phyloP scores from a whole-genome alignment of 2,329 filamentous ascomycete species.

The Magnaporthiopsis rhizophila region DNA sequence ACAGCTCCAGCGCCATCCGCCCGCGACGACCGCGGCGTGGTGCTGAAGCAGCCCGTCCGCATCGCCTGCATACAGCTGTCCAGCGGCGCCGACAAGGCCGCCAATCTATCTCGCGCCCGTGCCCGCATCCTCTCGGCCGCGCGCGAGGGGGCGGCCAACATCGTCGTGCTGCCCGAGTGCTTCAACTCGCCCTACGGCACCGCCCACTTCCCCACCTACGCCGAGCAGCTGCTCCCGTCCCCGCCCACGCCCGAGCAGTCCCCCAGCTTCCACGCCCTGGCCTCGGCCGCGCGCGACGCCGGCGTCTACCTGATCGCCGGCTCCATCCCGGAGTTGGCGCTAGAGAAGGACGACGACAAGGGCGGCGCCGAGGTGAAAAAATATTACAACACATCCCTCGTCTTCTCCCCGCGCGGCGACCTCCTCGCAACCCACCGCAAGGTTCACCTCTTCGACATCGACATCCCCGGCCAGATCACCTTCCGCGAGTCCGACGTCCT shows the following conservation, averaged over 20 bases:
- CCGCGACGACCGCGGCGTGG: conserved; percentile 11
- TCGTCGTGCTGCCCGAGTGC: conserved; percentile 93
- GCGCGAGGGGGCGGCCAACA: conserved; percentile 57
- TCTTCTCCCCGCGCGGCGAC: conserved; percentile 70
- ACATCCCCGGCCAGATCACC: conserved; percentile 88
- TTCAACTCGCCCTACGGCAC: conserved; percentile 98
- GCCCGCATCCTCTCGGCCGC: conserved; percentile 78
- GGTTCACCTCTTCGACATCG: conserved; percentile 94
- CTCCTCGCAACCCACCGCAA: conserved; percentile 87
- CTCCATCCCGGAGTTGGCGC: conserved; percentile 77
- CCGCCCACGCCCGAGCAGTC: conserved; percentile 63
- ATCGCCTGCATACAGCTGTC: conserved; percentile 77
- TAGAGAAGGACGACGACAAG: conserved; percentile 28
- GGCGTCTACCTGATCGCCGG: conserved; percentile 79
- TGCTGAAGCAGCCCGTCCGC: conserved; percentile 71
- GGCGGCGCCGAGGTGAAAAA: conserved; percentile 31
- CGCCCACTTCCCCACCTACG: conserved; percentile 82
- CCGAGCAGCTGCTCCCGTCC: conserved; percentile 74
- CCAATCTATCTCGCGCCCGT: conserved; percentile 75
- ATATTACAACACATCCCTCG: conserved; percentile 86
- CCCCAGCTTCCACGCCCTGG: conserved; percentile 80
- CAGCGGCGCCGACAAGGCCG: conserved; percentile 71
- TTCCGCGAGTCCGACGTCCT: conserved; percentile 90
- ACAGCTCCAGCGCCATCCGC: not conserved
- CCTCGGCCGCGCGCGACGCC: conserved; percentile 69